phyloP scores from a whole-genome alignment of 106 monocot species.

The Acorus calamus region DNA sequence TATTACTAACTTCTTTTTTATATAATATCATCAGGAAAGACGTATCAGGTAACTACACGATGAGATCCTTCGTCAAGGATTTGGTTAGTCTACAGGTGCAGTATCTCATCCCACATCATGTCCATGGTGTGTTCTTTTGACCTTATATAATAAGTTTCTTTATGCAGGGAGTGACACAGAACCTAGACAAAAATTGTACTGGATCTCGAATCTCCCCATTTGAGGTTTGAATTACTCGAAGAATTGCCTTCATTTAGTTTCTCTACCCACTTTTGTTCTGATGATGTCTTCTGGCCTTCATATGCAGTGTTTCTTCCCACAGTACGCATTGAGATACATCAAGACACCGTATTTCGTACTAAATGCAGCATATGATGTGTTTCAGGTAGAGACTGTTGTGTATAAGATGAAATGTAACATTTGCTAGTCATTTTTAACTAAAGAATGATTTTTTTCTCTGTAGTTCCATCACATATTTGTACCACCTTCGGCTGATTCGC shows the following conservation, averaged over 20 bases:
- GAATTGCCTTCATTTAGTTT: not conserved
- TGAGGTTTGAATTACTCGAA: slow-evolving; percentile 20
- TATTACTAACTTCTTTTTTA: not conserved
- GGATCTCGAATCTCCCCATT: slow-evolving; percentile 18
- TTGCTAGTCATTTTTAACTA: too few species aligned
- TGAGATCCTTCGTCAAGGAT: slow-evolving; percentile 31
- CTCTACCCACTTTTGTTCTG: not conserved
- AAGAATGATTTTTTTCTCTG: not conserved
- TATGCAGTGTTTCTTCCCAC: slow-evolving; percentile 90
- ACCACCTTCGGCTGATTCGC: slow-evolving; percentile 59
- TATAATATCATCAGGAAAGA: slow-evolving; percentile 41
- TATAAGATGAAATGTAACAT: too few species aligned
- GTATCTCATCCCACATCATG: not conserved
- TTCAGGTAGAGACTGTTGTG: slow-evolving; percentile 38
- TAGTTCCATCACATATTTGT: slow-evolving; percentile 80
- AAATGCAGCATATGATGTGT: slow-evolving; percentile 86
- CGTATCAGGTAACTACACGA: slow-evolving; percentile 47
- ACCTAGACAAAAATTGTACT: slow-evolving; percentile 36
- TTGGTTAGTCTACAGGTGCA: slow-evolving; percentile 53
- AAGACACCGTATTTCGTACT: slow-evolving; percentile 71
- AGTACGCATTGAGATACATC: slow-evolving; percentile 48
- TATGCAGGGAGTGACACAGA: slow-evolving; percentile 39
- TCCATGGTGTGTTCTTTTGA: too few species aligned
- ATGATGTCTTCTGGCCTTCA: not conserved
- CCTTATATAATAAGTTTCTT: not conserved